These are phyloP conservation scores for Aspergillus sclerotiicarbonarius DNA, from an alignment of 495 filamentous ascomycete species.

Conservation along the genomic window DNA sequence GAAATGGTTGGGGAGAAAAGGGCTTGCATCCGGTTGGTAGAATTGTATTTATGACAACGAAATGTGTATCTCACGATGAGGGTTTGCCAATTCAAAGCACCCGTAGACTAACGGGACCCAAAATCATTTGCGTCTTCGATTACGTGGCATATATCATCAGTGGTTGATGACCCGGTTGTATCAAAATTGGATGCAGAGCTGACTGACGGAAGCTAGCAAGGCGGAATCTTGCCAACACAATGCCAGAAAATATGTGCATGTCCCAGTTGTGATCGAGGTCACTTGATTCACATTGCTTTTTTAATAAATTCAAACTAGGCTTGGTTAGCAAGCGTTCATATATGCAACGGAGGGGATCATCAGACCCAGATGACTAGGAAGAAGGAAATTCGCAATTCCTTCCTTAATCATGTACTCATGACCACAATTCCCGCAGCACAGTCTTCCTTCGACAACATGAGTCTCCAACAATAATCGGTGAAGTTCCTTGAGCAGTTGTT, in stretches of 20 bases:
- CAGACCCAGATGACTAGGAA: constrained; percentile 85
- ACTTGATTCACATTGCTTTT: neutral
- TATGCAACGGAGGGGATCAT: neutral
- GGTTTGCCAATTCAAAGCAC: neutral
- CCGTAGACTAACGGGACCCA: neutral
- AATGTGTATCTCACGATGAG: neutral
- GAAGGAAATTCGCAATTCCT: constrained; percentile 92
- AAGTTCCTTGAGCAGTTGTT: constrained; percentile 69
- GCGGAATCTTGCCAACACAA: too few species aligned
- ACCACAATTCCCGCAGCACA: constrained; percentile 87
- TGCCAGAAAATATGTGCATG: neutral
- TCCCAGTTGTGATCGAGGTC: neutral
- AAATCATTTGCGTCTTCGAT: neutral
- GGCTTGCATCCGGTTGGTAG: neutral
- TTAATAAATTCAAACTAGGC: constrained; percentile 3
- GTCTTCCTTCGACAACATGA: constrained; percentile 77
- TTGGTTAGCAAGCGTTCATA: constrained; percentile 6
- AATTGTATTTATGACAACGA: neutral
- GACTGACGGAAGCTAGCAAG: too few species aligned
- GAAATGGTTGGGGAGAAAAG: neutral
- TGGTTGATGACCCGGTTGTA: too few species aligned
- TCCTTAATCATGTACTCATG: constrained; percentile 92
- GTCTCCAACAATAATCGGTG: constrained; percentile 87
- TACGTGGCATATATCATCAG: neutral
- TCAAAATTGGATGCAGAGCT: too few species aligned